A percentile compares a stretch with the other conserved stretches of the same genome.
These are phyloP conservation scores for Holtermannia corniformis DNA, from an alignment of 768 basidiomycete genomes.

Conservation along the genomic window DNA sequence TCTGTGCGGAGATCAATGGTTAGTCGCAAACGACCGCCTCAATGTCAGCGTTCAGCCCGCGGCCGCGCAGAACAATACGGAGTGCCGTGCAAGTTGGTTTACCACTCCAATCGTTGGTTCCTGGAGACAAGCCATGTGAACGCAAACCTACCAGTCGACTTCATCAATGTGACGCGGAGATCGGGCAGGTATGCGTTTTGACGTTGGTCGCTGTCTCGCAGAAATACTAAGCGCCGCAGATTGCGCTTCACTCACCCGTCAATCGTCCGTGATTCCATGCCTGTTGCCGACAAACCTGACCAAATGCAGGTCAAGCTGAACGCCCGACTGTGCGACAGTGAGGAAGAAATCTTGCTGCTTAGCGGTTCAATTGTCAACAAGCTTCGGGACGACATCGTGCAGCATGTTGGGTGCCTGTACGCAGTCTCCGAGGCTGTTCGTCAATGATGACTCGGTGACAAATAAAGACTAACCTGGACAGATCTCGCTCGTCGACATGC, in stretches of 20 bases:
- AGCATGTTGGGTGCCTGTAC: slow-evolving; percentile 60
- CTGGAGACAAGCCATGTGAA: too few relatives aligned
- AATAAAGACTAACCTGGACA: slow-evolving; percentile 32
- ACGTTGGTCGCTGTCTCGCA: too few relatives aligned
- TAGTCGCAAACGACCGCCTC: background rate
- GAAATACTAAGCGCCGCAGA: slow-evolving; percentile 46
- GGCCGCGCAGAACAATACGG: too few relatives aligned
- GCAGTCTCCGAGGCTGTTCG: slow-evolving; percentile 79
- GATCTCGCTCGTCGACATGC: slow-evolving; percentile 81
- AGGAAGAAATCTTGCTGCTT: slow-evolving; percentile 79
- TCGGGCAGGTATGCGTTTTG: slow-evolving; percentile 14
- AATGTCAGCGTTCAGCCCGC: too few relatives aligned
- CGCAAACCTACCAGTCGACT: too few relatives aligned
- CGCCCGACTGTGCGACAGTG: slow-evolving; percentile 75
- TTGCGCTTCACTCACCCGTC: slow-evolving; percentile 67
- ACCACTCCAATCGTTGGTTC: too few relatives aligned
- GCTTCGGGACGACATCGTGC: slow-evolving; percentile 60
- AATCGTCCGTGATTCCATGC: slow-evolving; percentile 49
- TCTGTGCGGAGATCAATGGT: slow-evolving; percentile 5
- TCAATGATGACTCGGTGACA: background rate
- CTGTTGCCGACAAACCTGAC: background rate
- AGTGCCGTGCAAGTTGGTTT: too few relatives aligned
- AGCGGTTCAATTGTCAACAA: slow-evolving; percentile 78
- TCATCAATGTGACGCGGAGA: slow-evolving; percentile 25
- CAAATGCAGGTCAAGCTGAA: slow-evolving; percentile 68